A percentile compares a stretch with the other conserved stretches of the same genome.
Conservation (phyloP, 345 rosid genomes). For the Moricandia moricandioides region DNA sequence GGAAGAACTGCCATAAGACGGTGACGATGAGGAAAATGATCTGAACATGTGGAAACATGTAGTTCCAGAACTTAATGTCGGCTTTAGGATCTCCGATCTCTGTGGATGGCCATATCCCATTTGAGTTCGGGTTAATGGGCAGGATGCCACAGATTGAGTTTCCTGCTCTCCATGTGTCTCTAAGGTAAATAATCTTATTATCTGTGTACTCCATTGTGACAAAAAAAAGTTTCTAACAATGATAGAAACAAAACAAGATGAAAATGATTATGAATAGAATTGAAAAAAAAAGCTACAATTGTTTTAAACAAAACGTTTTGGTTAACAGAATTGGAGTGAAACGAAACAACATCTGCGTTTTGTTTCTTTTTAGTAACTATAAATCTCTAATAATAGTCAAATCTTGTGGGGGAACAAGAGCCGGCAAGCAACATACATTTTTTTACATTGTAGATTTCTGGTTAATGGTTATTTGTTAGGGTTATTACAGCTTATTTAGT, state of each 20-base stretch:
- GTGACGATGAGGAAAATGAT: conserved; percentile 26
- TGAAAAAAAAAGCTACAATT: conserved; percentile 5
- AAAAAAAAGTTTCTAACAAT: background rate
- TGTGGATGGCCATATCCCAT: conserved; percentile 28
- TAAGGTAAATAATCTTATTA: conserved; percentile 30
- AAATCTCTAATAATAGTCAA: conserved; percentile 24
- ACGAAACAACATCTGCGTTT: conserved; percentile 20
- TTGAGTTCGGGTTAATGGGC: conserved; percentile 31
- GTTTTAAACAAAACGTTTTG: background rate
- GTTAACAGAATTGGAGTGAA: conserved; percentile 18
- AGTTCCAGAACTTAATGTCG: conserved; percentile 25
- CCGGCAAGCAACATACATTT: conserved; percentile 11
- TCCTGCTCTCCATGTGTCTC: conserved; percentile 37
- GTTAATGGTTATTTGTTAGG: conserved; percentile 19
- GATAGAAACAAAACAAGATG: background rate
- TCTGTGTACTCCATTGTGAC: conserved; percentile 23
- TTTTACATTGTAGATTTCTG: conserved; percentile 13
- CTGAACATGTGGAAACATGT: conserved; percentile 32
- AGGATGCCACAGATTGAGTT: conserved; percentile 20
- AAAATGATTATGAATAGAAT: background rate
- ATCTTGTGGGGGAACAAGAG: conserved; percentile 6
- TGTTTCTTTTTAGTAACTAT: background rate
- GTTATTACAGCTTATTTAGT: conserved; percentile 26
- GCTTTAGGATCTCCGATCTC: conserved; percentile 18
- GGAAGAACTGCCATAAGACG: conserved; percentile 30